Conservation (phyloP, 164 flowering plant species). For the Tinospora cordifolia region DNA sequence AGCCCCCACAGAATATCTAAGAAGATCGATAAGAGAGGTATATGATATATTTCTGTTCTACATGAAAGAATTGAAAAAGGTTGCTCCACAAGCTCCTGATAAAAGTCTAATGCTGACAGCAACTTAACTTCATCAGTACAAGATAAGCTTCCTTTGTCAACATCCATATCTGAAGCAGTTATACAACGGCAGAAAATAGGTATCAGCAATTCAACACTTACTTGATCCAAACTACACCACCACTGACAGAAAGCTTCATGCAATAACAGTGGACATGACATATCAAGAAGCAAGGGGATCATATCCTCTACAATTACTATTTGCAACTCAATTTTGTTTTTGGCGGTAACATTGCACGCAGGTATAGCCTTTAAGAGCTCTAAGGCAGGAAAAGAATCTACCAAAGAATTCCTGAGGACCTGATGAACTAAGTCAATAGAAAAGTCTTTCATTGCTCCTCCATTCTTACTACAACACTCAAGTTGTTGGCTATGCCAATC, state of each 20-base stretch:
- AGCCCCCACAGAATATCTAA: constrained; percentile 11
- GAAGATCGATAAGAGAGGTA: constrained; percentile 9
- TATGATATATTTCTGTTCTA: constrained; percentile 7
- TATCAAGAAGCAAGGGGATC: constrained; percentile 9
- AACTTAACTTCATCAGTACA: neutral
- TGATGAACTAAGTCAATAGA: constrained; percentile 5
- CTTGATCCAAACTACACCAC: constrained; percentile 11
- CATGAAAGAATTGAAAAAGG: constrained; percentile 11
- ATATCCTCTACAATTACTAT: constrained; percentile 6
- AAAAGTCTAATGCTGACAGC: constrained; percentile 1
- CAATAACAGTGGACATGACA: constrained; percentile 3
- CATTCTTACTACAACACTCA: neutral
- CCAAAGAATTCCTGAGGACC: constrained; percentile 6
- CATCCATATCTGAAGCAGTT: neutral
- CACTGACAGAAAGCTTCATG: constrained; percentile 11
- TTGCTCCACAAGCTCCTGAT: constrained; percentile 12
- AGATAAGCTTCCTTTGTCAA: constrained; percentile 2
- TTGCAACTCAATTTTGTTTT: constrained; percentile 10
- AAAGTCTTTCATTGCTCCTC: neutral
- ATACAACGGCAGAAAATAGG: constrained; percentile 7
- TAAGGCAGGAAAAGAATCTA: neutral
- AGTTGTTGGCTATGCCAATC: neutral
- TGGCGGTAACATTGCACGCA: neutral
- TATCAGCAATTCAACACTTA: constrained; percentile 3
- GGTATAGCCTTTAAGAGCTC: constrained; percentile 6